These are phyloP conservation scores for Theileria annulata DNA, from an alignment of 169 alveolate genomes.

Conservation along the genomic window DNA sequence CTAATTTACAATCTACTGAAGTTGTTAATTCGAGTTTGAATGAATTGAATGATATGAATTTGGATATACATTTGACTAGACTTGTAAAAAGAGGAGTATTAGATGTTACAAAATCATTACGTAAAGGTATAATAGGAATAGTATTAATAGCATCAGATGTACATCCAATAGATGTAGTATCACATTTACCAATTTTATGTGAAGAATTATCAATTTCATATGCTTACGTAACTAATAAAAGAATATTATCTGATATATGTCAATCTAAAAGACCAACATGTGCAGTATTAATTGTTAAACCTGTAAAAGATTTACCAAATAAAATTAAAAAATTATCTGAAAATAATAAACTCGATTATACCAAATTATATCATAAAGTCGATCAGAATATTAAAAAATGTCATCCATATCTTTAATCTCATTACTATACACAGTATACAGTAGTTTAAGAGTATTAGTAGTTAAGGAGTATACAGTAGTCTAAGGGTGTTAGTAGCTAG, in stretches of 20 bases:
- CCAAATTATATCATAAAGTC: slow-evolving; percentile 68
- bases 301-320: slow-evolving; percentile 57
- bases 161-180: slow-evolving; percentile 93
- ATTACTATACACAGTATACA: neutral
- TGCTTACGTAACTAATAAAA: slow-evolving; percentile 89
- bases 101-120: slow-evolving; percentile 93
- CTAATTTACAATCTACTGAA: no score
- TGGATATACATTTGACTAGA: no score
- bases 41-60: no score
- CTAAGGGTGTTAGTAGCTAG: no score
- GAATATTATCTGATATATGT: slow-evolving; percentile 90
- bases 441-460: neutral
- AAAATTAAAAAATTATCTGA: slow-evolving; percentile 30
- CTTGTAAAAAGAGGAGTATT: slow-evolving; percentile 91
- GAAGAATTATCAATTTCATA: slow-evolving; percentile 91
- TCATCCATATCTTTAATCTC: slow-evolving; percentile 68
- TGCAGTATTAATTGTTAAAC: slow-evolving; percentile 85
- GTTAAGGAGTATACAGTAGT: neutral
- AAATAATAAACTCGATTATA: slow-evolving; percentile 58
- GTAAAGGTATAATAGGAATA: slow-evolving; percentile 89
- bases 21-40: no score
- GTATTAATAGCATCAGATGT: slow-evolving; percentile 94
- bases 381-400: slow-evolving; percentile 50
- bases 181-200: slow-evolving; percentile 94
- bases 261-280: slow-evolving; percentile 94